Conservation (phyloP, 306 rosid species). For the Glycyrrhiza uralensis region DNA sequence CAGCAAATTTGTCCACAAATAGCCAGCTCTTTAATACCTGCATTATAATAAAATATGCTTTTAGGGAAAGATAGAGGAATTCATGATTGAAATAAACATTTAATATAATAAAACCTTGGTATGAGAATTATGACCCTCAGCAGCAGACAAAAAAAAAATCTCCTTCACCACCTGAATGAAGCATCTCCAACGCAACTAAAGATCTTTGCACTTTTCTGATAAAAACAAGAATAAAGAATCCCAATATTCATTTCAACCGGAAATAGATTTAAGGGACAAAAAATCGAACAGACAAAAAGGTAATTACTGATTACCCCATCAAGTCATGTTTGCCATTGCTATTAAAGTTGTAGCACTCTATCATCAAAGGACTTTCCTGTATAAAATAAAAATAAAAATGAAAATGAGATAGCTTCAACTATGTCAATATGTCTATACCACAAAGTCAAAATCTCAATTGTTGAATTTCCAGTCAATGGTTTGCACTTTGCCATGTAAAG, state of each 20-base stretch:
- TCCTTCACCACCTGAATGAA: slow-evolving; percentile 63
- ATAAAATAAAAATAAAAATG: slow-evolving; percentile 32
- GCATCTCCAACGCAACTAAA: slow-evolving; percentile 79
- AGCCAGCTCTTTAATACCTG: slow-evolving; percentile 83
- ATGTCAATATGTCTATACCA: not conserved
- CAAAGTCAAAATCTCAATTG: not conserved
- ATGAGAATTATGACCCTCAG: slow-evolving; percentile 69
- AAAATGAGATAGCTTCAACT: slow-evolving; percentile 29
- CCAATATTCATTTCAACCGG: slow-evolving; percentile 20
- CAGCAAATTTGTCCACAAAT: slow-evolving; percentile 70
- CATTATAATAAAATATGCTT: slow-evolving; percentile 27
- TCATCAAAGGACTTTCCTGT: slow-evolving; percentile 82
- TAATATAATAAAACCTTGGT: slow-evolving; percentile 64
- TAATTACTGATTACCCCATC: slow-evolving; percentile 71
- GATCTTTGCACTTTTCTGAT: slow-evolving; percentile 83
- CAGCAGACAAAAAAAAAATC: slow-evolving; percentile 48
- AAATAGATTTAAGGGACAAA: slow-evolving; percentile 12
- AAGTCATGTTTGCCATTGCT: slow-evolving; percentile 92
- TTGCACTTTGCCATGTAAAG: not conserved
- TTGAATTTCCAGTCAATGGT: not conserved
- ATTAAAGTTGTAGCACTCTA: slow-evolving; percentile 91
- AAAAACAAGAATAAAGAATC: slow-evolving; percentile 29
- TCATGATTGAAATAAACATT: slow-evolving; percentile 9
- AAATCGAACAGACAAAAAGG: slow-evolving; percentile 8
- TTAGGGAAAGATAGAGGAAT: slow-evolving; percentile 25